Percentiles rank a stretch among this genome's conserved stretches.
Conservation (phyloP, 2,329 filamentous ascomycete genomes). For the Iodosphaeria phyllophila region DNA sequence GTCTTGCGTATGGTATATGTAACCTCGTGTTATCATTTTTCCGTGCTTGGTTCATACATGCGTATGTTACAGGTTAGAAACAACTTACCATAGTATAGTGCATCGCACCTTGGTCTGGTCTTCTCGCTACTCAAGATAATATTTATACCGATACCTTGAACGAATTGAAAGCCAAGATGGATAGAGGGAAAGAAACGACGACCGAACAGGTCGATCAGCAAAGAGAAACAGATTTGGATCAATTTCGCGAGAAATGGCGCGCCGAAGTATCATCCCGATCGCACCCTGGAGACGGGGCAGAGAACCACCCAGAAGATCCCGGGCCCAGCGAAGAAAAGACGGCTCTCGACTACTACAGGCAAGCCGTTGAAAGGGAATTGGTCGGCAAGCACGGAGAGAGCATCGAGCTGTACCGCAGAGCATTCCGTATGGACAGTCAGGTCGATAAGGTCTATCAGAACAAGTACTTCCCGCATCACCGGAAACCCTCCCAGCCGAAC, state of each 20-base stretch:
- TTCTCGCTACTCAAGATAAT: no score
- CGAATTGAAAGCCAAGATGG: no score
- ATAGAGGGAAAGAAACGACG: no score
- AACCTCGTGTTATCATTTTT: no score
- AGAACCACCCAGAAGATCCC: slow-evolving; percentile 8
- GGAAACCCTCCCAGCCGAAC: slow-evolving; percentile 23
- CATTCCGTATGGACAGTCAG: slow-evolving; percentile 71
- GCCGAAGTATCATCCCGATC: slow-evolving; percentile 45
- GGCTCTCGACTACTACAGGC: slow-evolving; percentile 83
- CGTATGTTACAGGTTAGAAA: no score
- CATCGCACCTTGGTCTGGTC: no score
- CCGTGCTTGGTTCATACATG: no score
- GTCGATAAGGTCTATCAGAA: slow-evolving; percentile 80
- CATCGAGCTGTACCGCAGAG: slow-evolving; percentile 70
- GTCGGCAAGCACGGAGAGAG: slow-evolving; percentile 80
- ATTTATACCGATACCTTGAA: no score
- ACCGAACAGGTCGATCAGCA: no score
- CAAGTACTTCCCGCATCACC: slow-evolving; percentile 66
- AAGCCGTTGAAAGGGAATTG: slow-evolving; percentile 73
- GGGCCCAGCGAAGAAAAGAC: slow-evolving; percentile 16
- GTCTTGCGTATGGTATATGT: no score
- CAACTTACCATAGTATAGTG: no score
- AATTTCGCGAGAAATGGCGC: slow-evolving; percentile 71
- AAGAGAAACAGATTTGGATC: slow-evolving; percentile 57
- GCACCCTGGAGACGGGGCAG: slow-evolving; percentile 12